These are phyloP conservation scores for Xylaria grammica DNA, from an alignment of 495 filamentous ascomycete genomes.

Conservation along the genomic window DNA sequence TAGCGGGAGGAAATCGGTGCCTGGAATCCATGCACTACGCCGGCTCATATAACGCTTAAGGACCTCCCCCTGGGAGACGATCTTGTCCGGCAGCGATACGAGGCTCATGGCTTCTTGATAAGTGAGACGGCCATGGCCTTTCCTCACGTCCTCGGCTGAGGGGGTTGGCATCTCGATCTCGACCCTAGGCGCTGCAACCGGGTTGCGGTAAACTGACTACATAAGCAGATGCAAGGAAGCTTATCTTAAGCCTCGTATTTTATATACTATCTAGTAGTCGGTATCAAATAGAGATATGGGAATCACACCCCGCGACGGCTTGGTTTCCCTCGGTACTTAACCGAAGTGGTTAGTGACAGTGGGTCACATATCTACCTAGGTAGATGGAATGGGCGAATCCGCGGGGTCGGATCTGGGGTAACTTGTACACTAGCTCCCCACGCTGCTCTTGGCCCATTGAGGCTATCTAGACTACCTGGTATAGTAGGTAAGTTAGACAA, in stretches of 20 bases:
- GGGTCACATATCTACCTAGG: too few species aligned
- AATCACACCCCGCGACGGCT: neutral
- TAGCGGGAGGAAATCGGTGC: conserved; percentile 28
- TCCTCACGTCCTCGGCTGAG: conserved; percentile 15
- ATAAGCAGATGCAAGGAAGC: neutral
- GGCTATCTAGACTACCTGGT: too few species aligned
- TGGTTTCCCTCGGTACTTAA: too few species aligned
- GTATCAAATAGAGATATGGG: too few species aligned
- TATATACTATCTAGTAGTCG: too few species aligned
- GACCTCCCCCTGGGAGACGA: conserved; percentile 9
- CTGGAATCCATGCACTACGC: conserved; percentile 40
- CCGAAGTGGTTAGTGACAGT: too few species aligned
- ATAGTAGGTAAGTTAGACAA: too few species aligned
- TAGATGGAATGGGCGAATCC: too few species aligned
- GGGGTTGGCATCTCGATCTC: conserved; percentile 12
- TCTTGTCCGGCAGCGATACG: conserved; percentile 36
- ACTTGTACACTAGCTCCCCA: too few species aligned
- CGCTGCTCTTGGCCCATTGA: too few species aligned
- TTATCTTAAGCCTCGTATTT: neutral
- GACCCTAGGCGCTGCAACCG: neutral
- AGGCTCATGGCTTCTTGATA: conserved; percentile 48
- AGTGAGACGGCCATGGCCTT: conserved; percentile 32
- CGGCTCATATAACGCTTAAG: conserved; percentile 46
- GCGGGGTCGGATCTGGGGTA: too few species aligned
- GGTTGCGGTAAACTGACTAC: neutral